Base-by-base conservation (phyloP, 176 grass and related monocot species). In the Oryza longistaminata region DNA sequence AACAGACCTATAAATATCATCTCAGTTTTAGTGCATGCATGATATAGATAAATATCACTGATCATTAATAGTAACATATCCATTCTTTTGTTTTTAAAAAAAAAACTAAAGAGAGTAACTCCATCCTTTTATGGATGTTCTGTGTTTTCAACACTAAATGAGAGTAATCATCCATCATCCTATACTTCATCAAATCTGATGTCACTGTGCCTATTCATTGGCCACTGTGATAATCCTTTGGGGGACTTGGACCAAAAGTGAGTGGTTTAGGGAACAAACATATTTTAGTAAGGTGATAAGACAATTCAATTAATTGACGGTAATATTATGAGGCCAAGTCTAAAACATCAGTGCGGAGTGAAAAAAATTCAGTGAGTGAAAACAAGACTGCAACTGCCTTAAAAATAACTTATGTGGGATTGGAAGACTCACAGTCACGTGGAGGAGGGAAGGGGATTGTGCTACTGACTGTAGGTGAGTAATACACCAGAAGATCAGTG, bases 371-470 rank as follows among this genome's bases (percentile, higher is more conserved):
- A 37, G 35, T 7, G 35, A 6, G 35, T 5, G 35, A 37, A 37
- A 37, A 37, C 35, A 37, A 37, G 35, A 37, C 35, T 37, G 35
- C 35, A 5, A 37, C 35, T 6, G 35, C 35, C 35, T 37, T 5
- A 37, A 37, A 37, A 37, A 37, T 43, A 74, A 73, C 55, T 7
- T 45, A 83, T 65, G 19, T 24, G 39, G 40, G 11, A 46, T 55
- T 55, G 50, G 15, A 55, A 7, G 44, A 76, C 93, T 92, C 84
- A 98, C 96, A 94, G 48, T 95, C 81, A 55, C 88, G 96, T 10
- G 93, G 96, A 31, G 93, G 96, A 67, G 96, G 96, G 62, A 95
- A 98, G 45, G 96, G 85, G 71, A 98, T 79, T 50, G 88, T 82
- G 16, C 73, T 75, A 64, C 94, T 88, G 34, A 91, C 74, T 71